A percentile compares a stretch with the other conserved stretches of the same genome.
These are phyloP conservation scores for Blastocystis sp. DNA, from an alignment of 352 stramenopile genomes.

Conservation along the genomic window DNA sequence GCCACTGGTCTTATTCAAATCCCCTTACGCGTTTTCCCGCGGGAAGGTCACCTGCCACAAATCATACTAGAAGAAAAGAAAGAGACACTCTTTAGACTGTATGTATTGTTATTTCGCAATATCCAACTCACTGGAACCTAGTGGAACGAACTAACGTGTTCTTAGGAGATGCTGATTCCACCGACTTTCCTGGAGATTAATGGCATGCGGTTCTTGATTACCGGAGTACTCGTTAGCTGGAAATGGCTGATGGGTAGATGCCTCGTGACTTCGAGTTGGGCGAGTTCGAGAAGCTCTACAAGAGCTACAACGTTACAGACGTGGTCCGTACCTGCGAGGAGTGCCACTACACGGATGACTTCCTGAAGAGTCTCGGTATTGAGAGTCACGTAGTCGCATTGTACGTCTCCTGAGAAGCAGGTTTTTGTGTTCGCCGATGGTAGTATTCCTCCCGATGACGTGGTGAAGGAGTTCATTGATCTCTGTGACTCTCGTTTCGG, in stretches of 20 bases:
- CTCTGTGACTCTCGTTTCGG: constrained; percentile 41
- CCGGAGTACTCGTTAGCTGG: neutral
- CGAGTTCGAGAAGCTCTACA: constrained; percentile 51
- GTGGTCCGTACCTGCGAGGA: constrained; percentile 55
- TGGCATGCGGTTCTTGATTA: constrained; percentile 57
- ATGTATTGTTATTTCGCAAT: no score
- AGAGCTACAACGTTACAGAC: constrained; percentile 53
- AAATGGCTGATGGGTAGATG: neutral
- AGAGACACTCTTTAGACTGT: neutral
- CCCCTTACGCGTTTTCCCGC: neutral
- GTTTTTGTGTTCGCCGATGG: constrained; percentile 54
- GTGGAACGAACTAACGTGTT: neutral
- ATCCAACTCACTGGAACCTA: no score
- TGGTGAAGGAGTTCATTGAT: constrained; percentile 46
- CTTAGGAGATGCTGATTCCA: constrained; percentile 45
- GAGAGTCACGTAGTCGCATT: constrained; percentile 35
- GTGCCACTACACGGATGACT: constrained; percentile 52
- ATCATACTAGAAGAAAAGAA: neutral
- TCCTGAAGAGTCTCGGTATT: constrained; percentile 33
- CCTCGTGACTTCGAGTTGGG: constrained; percentile 52
- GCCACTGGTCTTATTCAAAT: no score
- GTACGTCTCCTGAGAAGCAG: neutral
- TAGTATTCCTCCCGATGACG: constrained; percentile 28
- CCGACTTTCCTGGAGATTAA: constrained; percentile 53
- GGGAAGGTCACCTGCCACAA: neutral